Base-by-base conservation (phyloP, 768 basidiomycete species). In the Podaxis rugospora region DNA sequence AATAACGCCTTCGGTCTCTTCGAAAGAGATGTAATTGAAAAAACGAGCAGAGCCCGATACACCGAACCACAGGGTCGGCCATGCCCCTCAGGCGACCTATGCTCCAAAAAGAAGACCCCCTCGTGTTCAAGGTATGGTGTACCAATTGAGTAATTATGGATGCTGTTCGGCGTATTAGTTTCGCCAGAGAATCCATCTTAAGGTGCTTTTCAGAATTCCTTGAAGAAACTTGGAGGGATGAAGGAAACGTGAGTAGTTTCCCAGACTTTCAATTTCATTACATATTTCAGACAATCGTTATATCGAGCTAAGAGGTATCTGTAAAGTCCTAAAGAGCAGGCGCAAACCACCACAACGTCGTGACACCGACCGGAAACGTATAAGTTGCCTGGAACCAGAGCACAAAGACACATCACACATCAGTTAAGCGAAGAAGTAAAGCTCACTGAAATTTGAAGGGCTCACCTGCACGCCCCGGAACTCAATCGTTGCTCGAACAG, bases 341-440 rank as follows among this genome's bases (percentile, higher is more conserved):
- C 7, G 73, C 80, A 62, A 74, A 81, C 80, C 80, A 82, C 80
- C 80, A 82, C 7, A 83, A 66, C 5, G 82, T 83, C 0, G 81
- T 81, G 3, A 91, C 84, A 27, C 90, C 90, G 13, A 90, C 88
- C 1, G 89, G 89, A 76, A 92, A 92, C 2, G 87, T 89, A 69
- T 89, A 88, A 1, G 76, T 81, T 2, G 88, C 90, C 84, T 69
- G 49, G 39, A 5, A n/a, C 21, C 37, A 10, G 37, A 39, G n/a
- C 39, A 42, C 23, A 44, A 32, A 32, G 32, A 5, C n/a, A 44
- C 42, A 54, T 7, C 13, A 44, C 18, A 28, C 1, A 5, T n/a
- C 23, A 21, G 57, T 32, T 36, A 40, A 32, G 21, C 11, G 18
- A 47, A 40, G 42, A 55, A 25, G 59, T 37, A 51, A 36, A 40